These are phyloP conservation scores for Monosporozyma siamensis DNA, from an alignment of 805 yeast species.

Conservation along the genomic window DNA sequence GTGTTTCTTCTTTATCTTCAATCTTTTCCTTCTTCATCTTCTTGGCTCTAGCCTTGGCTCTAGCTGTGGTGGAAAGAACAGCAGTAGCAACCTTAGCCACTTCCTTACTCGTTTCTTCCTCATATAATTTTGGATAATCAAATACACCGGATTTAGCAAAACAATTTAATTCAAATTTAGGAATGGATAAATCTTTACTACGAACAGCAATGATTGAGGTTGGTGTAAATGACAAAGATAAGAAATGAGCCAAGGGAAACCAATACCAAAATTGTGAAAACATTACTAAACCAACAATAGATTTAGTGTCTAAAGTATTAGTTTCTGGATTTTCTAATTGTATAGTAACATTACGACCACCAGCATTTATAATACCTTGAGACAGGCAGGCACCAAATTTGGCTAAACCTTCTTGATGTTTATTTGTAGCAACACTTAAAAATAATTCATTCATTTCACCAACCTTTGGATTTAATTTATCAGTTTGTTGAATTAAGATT, in stretches of 20 bases:
- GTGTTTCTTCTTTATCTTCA: constrained; percentile 29
- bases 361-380: constrained; percentile 97
- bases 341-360: constrained; percentile 96
- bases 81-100: constrained; percentile 89
- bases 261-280: constrained; percentile 96
- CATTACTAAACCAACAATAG: constrained; percentile 83
- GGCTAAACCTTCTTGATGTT: constrained; percentile 94
- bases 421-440: constrained; percentile 68
- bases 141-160: constrained; percentile 72
- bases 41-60: constrained; percentile 88
- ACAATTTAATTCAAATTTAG: constrained; percentile 72
- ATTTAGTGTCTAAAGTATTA: constrained; percentile 80
- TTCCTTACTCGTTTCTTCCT: constrained; percentile 67
- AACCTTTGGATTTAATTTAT: constrained; percentile 71
- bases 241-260: constrained; percentile 94
- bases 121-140: constrained; percentile 83
- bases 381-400: constrained; percentile 96
- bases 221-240: constrained; percentile 85
- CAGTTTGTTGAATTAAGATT: constrained; percentile 85
- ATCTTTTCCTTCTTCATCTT: constrained; percentile 46
- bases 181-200: constrained; percentile 69
- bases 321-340: constrained; percentile 81
- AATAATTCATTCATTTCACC: constrained; percentile 64
- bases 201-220: constrained; percentile 83
- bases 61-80: constrained; percentile 84